A percentile compares a stretch with the other conserved stretches of the same genome.
phyloP scores from a whole-genome alignment of 169 alveolate genomes.

The Sarcocystis neurona region DNA sequence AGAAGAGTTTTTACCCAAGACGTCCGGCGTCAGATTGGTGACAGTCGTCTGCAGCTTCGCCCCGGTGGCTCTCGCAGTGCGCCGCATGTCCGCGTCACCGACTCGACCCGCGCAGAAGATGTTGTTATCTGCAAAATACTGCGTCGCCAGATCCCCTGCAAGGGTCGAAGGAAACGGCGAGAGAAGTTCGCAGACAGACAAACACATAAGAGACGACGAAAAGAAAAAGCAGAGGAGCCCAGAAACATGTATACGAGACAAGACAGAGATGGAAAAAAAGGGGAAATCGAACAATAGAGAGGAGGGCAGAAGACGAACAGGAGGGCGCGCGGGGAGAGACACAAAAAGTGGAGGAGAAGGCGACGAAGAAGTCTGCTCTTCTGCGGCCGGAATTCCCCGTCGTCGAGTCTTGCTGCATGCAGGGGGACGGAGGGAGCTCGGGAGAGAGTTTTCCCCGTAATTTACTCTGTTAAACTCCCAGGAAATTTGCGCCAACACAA shows the following conservation, averaged over 20 bases:
- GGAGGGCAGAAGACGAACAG: not conserved
- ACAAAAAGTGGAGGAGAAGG: too few species aligned
- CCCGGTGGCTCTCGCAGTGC: constrained; percentile 96
- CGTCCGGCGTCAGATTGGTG: constrained; percentile 86
- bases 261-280: too few species aligned
- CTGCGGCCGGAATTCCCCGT: too few species aligned
- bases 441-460: too few species aligned
- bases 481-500: too few species aligned
- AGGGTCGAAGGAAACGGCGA: not conserved
- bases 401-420: too few species aligned
- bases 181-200: not conserved
- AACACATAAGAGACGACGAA: not conserved
- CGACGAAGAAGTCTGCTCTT: too few species aligned
- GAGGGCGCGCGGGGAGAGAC: too few species aligned
- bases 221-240: not conserved
- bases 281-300: not conserved
- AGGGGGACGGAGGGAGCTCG: too few species aligned
- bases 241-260: too few species aligned
- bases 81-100: constrained; percentile 90
- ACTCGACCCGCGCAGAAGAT: constrained; percentile 98
- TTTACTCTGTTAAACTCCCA: too few species aligned
- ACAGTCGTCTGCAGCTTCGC: constrained; percentile 94
- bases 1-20: constrained; percentile 69
- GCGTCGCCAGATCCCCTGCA: constrained; percentile 95
- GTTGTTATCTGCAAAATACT: constrained; percentile 93